Evolutionary conservation across 257 asterid genomes (phyloP).

Genomic region (Nicotiana tabacum): DNA sequence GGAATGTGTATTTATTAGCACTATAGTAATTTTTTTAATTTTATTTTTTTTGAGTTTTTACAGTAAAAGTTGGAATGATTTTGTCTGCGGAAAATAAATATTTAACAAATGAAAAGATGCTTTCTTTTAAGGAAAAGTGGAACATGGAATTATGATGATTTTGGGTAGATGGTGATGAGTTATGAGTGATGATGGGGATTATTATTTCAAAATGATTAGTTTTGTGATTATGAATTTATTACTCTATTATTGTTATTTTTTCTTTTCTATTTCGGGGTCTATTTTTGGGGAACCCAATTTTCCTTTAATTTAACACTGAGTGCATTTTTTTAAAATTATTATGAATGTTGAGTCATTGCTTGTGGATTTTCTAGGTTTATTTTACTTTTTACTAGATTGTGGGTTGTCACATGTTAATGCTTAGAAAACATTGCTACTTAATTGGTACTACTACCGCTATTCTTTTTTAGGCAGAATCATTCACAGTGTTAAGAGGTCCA

Average conservation of each 20-base stretch:
- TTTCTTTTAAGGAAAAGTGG: slow-evolving; percentile 4
- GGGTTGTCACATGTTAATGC: slow-evolving; percentile 27
- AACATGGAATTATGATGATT: slow-evolving; percentile 9
- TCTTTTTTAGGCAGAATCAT: not conserved
- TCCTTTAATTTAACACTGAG: slow-evolving; percentile 14
- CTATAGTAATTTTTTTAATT: slow-evolving; percentile 9
- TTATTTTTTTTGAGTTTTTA: not conserved
- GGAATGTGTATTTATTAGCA: slow-evolving; percentile 27
- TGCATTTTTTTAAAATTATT: slow-evolving; percentile 17
- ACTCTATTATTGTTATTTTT: slow-evolving; percentile 8
- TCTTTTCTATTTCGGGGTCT: slow-evolving; percentile 17
- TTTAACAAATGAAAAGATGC: slow-evolving; percentile 11
- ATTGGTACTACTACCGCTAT: not conserved
- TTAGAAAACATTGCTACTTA: not conserved
- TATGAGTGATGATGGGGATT: slow-evolving; percentile 76
- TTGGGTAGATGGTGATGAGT: slow-evolving; percentile 35
- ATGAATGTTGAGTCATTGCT: not conserved
- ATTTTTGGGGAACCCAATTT: slow-evolving; percentile 28
- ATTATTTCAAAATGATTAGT: slow-evolving; percentile 77
- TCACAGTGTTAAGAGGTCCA: not conserved
- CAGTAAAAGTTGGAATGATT: slow-evolving; percentile 44
- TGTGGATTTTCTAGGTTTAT: not conserved
- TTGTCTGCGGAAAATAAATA: slow-evolving; percentile 22
- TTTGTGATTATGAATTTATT: slow-evolving; percentile 42
- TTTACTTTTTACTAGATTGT: slow-evolving; percentile 14